A percentile compares a stretch with the other conserved stretches of the same genome.
These are phyloP conservation scores for Apiosordaria backusii DNA, from an alignment of 495 filamentous ascomycete species.

Conservation along the genomic window DNA sequence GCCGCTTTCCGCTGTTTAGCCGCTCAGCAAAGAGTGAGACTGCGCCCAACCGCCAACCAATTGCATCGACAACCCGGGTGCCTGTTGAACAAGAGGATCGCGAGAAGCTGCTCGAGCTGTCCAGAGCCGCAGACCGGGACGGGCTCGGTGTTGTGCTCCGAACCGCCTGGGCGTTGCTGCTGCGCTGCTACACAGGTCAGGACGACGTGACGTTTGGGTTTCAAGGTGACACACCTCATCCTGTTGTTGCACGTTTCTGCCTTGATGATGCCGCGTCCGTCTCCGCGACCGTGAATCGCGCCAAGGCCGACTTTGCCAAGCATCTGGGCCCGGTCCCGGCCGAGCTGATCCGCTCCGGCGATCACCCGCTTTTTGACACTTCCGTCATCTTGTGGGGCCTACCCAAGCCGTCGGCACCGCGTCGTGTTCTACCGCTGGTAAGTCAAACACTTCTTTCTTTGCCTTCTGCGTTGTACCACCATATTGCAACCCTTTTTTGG, in stretches of 20 bases:
- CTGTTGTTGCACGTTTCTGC: conserved; percentile 13
- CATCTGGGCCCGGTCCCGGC: conserved; percentile 5
- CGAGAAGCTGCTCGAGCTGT: conserved; percentile 13
- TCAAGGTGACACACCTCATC: conserved; percentile 8
- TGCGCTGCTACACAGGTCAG: conserved; percentile 28
- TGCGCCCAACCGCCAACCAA: not conserved
- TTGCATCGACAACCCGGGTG: conserved; percentile 15
- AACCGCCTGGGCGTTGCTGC: conserved; percentile 24
- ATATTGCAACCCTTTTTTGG: not conserved
- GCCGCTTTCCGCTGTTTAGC: conserved; percentile 23
- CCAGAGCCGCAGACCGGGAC: conserved; percentile 8
- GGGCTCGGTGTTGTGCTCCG: conserved; percentile 16
- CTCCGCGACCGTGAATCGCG: conserved; percentile 2
- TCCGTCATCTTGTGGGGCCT: conserved; percentile 16
- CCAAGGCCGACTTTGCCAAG: conserved; percentile 8
- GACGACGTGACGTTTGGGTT: conserved; percentile 26
- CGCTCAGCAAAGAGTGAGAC: conserved; percentile 1
- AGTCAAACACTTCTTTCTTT: not conserved
- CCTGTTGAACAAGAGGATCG: conserved; percentile 11
- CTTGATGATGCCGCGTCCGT: conserved; percentile 16
- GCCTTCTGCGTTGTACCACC: no score
- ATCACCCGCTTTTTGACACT: conserved; percentile 12
- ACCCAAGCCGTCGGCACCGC: conserved; percentile 5
- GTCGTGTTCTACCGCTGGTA: conserved; percentile 12
- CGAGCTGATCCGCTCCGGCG: conserved; percentile 5